These are phyloP conservation scores for Nitzschia putrida DNA, from an alignment of 108 stramenopile species.

Conservation along the genomic window DNA sequence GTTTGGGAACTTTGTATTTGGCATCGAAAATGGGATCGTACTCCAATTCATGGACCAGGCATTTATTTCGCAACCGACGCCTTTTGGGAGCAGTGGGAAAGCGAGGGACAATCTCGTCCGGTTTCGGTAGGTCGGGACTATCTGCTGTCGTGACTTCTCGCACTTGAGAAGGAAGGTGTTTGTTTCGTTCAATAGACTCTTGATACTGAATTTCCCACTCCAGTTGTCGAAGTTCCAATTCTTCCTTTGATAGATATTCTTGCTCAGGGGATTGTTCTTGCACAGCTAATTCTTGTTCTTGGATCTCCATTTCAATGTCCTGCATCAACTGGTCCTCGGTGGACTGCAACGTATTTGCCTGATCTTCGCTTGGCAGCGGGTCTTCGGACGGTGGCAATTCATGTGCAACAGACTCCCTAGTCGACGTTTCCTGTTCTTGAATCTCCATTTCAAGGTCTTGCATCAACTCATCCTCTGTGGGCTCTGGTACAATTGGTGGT, in stretches of 20 bases:
- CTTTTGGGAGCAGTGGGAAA: background rate
- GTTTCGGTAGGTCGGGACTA: background rate
- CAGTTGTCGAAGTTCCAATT: background rate
- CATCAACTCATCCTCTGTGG: no score
- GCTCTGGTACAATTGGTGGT: no score
- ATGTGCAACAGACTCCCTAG: no score
- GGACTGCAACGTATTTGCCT: no score
- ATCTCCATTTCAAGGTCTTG: no score
- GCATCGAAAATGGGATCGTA: background rate
- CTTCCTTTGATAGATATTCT: background rate
- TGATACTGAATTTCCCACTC: background rate
- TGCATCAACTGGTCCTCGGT: no score
- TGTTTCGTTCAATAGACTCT: background rate
- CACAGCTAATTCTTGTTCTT: background rate
- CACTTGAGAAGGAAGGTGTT: background rate
- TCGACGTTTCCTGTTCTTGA: no score
- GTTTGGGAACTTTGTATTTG: background rate
- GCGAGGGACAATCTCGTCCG: background rate
- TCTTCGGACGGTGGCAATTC: no score
- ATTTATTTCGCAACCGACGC: background rate
- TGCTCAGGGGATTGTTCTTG: background rate
- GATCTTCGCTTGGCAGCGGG: no score
- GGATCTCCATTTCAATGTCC: no score
- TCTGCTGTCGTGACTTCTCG: background rate
- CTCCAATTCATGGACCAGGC: background rate